Percentiles rank a stretch among this genome's conserved stretches.
These are phyloP conservation scores for Kluyveromyces starmeri DNA, from an alignment of 805 yeast species.

Conservation along the genomic window DNA sequence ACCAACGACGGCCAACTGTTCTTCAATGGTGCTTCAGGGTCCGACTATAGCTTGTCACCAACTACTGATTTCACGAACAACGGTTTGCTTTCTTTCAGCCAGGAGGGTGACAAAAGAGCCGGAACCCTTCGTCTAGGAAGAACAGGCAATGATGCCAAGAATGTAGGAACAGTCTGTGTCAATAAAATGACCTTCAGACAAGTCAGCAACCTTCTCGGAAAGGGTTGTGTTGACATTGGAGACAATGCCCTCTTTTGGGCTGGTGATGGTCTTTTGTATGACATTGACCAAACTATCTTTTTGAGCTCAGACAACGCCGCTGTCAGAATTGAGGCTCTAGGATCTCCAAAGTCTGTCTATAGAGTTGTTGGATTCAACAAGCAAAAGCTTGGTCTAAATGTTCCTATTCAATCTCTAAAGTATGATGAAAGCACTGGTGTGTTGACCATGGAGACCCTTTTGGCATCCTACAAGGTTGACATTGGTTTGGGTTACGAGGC, in stretches of 20 bases:
- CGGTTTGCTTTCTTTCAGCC: constrained; percentile 10
- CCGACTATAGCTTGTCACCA: constrained; percentile 7
- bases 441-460: constrained; percentile 6
- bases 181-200: constrained; percentile 6
- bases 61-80: constrained; percentile 5
- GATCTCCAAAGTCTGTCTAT: constrained; percentile 5
- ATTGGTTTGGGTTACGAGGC: constrained; percentile 12
- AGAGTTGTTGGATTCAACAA: constrained; percentile 11
- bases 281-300: constrained; percentile 9
- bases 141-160: constrained; percentile 6
- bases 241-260: constrained; percentile 7
- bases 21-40: constrained; percentile 8
- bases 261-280: constrained; percentile 3
- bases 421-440: constrained; percentile 10
- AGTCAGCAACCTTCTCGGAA: constrained; percentile 7
- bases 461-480: constrained; percentile 6
- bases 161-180: constrained; percentile 12
- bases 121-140: constrained; percentile 6
- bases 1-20: constrained; percentile 10
- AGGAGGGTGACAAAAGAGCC: constrained; percentile 5
- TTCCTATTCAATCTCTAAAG: constrained; percentile 4
- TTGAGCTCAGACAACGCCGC: constrained; percentile 8
- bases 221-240: constrained; percentile 13
- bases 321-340: constrained; percentile 9
- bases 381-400: constrained; percentile 8